Conservation (phyloP, 2,329 filamentous ascomycete species). For the Elsinoe ampelina region DNA sequence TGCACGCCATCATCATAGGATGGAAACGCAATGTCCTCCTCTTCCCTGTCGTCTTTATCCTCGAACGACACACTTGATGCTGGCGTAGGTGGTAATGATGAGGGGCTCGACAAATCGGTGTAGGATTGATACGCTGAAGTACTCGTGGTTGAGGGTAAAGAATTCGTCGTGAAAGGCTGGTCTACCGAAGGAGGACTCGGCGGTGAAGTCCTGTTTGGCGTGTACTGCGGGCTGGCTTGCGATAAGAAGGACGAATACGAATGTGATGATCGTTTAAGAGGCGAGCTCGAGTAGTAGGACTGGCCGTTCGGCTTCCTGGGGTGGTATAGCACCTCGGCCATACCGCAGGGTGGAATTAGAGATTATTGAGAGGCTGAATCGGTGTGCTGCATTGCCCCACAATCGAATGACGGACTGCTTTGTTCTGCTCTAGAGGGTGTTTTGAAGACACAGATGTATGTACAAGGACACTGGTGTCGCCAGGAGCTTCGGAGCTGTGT, state of each 20-base stretch:
- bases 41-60: slow-evolving; percentile 44
- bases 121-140: slow-evolving; percentile 24
- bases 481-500: background rate
- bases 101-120: slow-evolving; percentile 30
- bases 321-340: slow-evolving; percentile 36
- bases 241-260: slow-evolving; percentile 18
- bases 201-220: slow-evolving; percentile 11
- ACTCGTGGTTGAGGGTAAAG: slow-evolving; percentile 24
- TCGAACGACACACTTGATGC: slow-evolving; percentile 55
- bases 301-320: slow-evolving; percentile 34
- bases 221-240: slow-evolving; percentile 5
- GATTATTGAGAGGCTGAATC: slow-evolving; percentile 3
- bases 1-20: slow-evolving; percentile 30
- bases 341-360: slow-evolving; percentile 17
- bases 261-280: slow-evolving; percentile 32
- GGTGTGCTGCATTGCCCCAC: slow-evolving; percentile 11
- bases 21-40: slow-evolving; percentile 39
- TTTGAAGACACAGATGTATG: background rate
- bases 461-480: background rate
- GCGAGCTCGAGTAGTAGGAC: slow-evolving; percentile 32
- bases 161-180: slow-evolving; percentile 20
- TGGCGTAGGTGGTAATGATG: slow-evolving; percentile 54
- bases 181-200: slow-evolving; percentile 12
- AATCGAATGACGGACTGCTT: background rate
- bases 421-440: background rate